These are phyloP conservation scores for Lachancea waltii DNA, from an alignment of 805 yeast species.

Conservation along the genomic window DNA sequence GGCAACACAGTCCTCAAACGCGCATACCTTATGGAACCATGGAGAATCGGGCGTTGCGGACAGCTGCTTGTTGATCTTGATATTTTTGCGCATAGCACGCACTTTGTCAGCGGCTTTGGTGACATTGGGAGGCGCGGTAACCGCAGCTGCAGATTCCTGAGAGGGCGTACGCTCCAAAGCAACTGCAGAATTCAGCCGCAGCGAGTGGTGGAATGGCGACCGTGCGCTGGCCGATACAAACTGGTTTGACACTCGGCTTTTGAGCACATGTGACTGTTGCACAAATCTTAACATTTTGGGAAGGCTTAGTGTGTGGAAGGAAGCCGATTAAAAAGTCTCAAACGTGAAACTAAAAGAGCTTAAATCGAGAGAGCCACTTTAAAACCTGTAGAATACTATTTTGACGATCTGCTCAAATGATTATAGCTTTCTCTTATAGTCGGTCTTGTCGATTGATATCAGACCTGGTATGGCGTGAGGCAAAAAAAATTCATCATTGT, in stretches of 20 bases:
- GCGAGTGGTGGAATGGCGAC: conserved; percentile 34
- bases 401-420: too few species aligned
- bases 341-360: too few species aligned
- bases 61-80: conserved; percentile 15
- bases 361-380: too few species aligned
- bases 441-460: too few species aligned
- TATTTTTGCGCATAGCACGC: conserved; percentile 19
- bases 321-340: too few species aligned
- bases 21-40: conserved; percentile 43
- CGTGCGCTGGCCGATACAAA: conserved; percentile 34
- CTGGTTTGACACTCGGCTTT: conserved; percentile 36
- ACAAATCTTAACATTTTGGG: conserved; percentile 29
- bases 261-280: conserved; percentile 31
- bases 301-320: not conserved
- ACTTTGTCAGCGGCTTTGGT: conserved; percentile 28
- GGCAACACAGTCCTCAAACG: conserved; percentile 45
- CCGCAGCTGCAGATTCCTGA: conserved; percentile 10
- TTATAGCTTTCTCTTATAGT: too few species aligned
- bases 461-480: conserved; percentile 4
- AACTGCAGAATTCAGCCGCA: conserved; percentile 34
- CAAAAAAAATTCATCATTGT: not conserved
- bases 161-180: conserved; percentile 27
- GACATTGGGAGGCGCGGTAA: conserved; percentile 12
- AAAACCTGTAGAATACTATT: too few species aligned
- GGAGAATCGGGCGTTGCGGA: conserved; percentile 35